Evolutionary conservation across 2,329 filamentous ascomycete genomes (phyloP).

Genomic region (Ceratocystis diversiconidia): DNA sequence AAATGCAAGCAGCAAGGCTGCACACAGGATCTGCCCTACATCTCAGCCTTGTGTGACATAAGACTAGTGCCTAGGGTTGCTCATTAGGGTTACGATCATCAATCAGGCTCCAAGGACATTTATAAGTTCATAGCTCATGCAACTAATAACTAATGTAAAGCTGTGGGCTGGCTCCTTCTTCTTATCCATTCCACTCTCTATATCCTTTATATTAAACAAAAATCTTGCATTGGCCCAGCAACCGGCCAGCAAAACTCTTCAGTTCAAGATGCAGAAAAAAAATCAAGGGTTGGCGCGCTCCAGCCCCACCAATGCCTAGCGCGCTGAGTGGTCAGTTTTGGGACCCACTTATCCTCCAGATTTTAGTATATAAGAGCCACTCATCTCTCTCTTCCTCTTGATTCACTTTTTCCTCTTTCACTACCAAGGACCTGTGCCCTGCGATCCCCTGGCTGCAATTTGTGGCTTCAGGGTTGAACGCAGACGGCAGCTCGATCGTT

Average conservation of each 20-base stretch:
- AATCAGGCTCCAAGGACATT: neutral
- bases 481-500: constrained; percentile 68
- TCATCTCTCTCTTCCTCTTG: constrained; percentile 17
- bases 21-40: neutral
- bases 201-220: neutral
- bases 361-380: constrained; percentile 10
- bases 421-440: constrained; percentile 72
- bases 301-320: neutral
- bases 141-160: too few species aligned
- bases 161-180: too few species aligned
- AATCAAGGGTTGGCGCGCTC: neutral
- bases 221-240: neutral
- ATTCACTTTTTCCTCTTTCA: constrained; percentile 26
- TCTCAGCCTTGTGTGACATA: neutral
- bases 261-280: neutral
- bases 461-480: constrained; percentile 43
- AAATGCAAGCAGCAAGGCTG: neutral
- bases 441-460: constrained; percentile 49
- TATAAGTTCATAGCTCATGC: too few species aligned
- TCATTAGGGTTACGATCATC: neutral
- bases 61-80: neutral
- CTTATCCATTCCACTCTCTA: neutral
- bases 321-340: neutral
- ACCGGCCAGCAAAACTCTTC: neutral
- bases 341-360: neutral